Percentiles rank a stretch among this genome's conserved stretches.
Conservation (phyloP, 2,329 filamentous ascomycete genomes). For the Daldinia eschscholtzii region DNA sequence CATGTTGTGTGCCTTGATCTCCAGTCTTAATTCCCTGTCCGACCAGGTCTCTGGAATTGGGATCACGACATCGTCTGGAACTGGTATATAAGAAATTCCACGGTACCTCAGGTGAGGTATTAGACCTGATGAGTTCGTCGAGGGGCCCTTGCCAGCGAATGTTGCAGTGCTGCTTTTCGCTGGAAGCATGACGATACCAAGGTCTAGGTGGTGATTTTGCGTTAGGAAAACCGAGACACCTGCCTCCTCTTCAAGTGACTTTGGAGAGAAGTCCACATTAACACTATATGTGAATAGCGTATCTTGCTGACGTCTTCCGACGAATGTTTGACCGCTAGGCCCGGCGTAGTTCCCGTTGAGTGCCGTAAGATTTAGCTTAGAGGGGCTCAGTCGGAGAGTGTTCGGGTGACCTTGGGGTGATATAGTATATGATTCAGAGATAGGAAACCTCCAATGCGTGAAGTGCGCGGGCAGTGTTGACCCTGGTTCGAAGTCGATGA, state of each 20-base stretch:
- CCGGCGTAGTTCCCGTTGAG: conserved; percentile 63
- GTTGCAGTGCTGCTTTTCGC: conserved; percentile 45
- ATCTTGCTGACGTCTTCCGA: conserved; percentile 67
- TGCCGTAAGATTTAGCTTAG: conserved; percentile 66
- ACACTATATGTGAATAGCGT: conserved; percentile 66
- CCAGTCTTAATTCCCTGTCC: conserved; percentile 53
- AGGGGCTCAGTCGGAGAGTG: conserved; percentile 62
- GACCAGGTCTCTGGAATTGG: conserved; percentile 58
- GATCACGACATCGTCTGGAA: conserved; percentile 54
- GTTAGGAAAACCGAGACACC: conserved; percentile 67
- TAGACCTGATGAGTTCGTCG: conserved; percentile 38
- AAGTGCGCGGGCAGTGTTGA: conserved; percentile 65
- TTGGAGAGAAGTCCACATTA: conserved; percentile 59
- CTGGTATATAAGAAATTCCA: conserved; percentile 57
- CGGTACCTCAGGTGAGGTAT: conserved; percentile 61
- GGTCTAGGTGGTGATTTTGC: conserved; percentile 65
- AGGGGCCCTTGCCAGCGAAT: conserved; percentile 38
- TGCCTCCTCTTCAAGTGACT: conserved; percentile 60
- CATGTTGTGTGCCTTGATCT: conserved; percentile 59
- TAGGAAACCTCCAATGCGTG: conserved; percentile 67
- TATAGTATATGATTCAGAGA: conserved; percentile 59
- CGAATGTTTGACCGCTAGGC: conserved; percentile 63
- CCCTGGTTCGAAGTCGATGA: conserved; percentile 60
- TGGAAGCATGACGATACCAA: conserved; percentile 58
- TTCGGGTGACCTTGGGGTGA: conserved; percentile 59